Evolutionary conservation across 2,329 filamentous ascomycete genomes (phyloP).

Genomic region (Alternaria arbusti): DNA sequence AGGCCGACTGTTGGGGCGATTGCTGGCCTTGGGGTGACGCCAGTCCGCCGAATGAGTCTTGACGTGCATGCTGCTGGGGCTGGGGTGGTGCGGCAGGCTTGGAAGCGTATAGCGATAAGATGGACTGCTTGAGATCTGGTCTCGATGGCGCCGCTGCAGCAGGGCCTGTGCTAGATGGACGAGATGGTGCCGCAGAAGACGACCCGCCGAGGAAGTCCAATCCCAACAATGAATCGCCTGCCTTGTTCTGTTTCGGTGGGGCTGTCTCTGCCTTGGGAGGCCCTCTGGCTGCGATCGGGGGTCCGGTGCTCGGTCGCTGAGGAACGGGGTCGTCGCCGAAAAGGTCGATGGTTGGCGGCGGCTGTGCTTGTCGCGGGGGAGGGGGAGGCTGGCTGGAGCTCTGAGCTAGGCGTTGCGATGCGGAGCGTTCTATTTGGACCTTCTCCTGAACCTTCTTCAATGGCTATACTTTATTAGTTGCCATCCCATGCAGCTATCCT

Average conservation of each 20-base stretch:
- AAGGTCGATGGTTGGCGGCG: slow-evolving; percentile 67
- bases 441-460: slow-evolving; percentile 73
- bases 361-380: slow-evolving; percentile 38
- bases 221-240: slow-evolving; percentile 84
- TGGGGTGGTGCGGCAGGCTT: slow-evolving; percentile 70
- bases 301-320: slow-evolving; percentile 75
- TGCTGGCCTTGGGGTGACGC: slow-evolving; percentile 52
- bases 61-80: slow-evolving; percentile 60
- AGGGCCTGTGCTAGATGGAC: slow-evolving; percentile 81
- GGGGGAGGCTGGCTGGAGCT: slow-evolving; percentile 37
- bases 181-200: slow-evolving; percentile 69
- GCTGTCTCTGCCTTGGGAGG: slow-evolving; percentile 71
- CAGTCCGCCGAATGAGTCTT: slow-evolving; percentile 55
- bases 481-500: not conserved
- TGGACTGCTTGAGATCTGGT: slow-evolving; percentile 95
- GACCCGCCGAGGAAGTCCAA: slow-evolving; percentile 87
- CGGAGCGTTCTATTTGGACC: slow-evolving; percentile 69
- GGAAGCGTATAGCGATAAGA: slow-evolving; percentile 90
- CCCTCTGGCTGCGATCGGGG: slow-evolving; percentile 58
- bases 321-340: slow-evolving; percentile 79
- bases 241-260: slow-evolving; percentile 67
- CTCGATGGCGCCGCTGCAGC: slow-evolving; percentile 70
- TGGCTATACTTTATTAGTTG: slow-evolving; percentile 54
- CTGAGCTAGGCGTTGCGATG: slow-evolving; percentile 58
- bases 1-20: slow-evolving; percentile 51